Conservation (phyloP, 495 filamentous ascomycete species). For the Penicillium silybi region DNA sequence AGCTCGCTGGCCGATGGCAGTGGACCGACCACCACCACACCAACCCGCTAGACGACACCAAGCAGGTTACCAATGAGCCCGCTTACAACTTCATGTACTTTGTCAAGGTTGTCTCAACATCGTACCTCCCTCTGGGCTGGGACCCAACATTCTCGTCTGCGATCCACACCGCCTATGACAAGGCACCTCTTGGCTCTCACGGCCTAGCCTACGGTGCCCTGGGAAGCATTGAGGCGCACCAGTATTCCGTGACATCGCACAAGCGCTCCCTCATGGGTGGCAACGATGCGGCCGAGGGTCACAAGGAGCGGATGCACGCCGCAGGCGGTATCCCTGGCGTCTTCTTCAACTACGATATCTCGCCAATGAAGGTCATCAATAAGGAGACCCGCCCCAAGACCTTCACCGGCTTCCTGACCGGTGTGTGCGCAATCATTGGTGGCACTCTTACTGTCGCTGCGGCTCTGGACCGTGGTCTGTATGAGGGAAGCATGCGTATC, state of each 20-base stretch:
- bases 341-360: conserved; percentile 99
- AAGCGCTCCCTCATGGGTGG: conserved; percentile 82
- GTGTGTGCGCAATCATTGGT: conserved; percentile 90
- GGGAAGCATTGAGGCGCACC: conserved; percentile 92
- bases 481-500: conserved; percentile 77
- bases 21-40: conserved; percentile 90
- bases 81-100: conserved; percentile 99
- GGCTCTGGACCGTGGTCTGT: conserved; percentile 84
- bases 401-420: conserved; percentile 86
- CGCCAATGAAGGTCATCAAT: conserved; percentile 99
- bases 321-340: conserved; percentile 91
- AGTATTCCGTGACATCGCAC: conserved; percentile 95
- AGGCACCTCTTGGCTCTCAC: conserved; percentile 59
- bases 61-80: conserved; percentile 72
- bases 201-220: conserved; percentile 52
- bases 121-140: conserved; percentile 89
- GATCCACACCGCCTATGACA: conserved; percentile 48
- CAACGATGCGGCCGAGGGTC: conserved; percentile 74
- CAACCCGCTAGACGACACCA: conserved; percentile 84
- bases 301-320: conserved; percentile 86
- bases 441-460: conserved; percentile 95
- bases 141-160: conserved; percentile 45
- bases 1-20: conserved; percentile 59
- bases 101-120: conserved; percentile 94
- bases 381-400: conserved; percentile 82